Base-by-base conservation (phyloP, 225 moss, liverwort and hornwort genomes). In the Bryum argenteum region DNA sequence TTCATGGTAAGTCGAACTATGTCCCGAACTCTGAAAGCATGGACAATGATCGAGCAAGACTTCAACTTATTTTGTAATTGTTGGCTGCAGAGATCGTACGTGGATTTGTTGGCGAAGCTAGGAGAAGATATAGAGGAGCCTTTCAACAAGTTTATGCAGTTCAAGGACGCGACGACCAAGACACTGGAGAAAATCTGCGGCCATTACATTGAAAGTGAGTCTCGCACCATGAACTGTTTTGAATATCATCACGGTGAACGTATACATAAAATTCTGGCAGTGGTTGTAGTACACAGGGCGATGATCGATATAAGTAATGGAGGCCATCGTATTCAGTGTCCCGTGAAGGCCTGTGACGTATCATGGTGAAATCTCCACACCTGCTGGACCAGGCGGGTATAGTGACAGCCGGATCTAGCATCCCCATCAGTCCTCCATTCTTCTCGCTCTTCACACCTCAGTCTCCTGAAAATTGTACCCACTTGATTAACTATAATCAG, bases 401-500 rank as follows among this genome's bases (percentile, higher is more conserved):
- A 74, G 66, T 33, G 79, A 83, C 79, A 68, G 72, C 79, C 76
- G 69, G 66, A 84, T 80, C 83, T 77, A 79, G 83, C 73, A 79
- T 79, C 79, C 48, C 63, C 77, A 80, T 84, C 83, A 73, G 70
- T 73, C 69, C 73, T 70, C 79, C 20, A 58, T 45, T 61, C 63
- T 9, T 13, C 14, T 8, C 11, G 4, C 0, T 4, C 12, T 52
- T 21, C 10, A 6, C n/a, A 7, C 33, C 33, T 33, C 33, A 33
- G 33, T 33, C 33, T 8, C 61, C 41, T 65, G 47, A 58, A 66
- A 39, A 33, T 33, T 67, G 61, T 55, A 80, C 59, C 33, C 16
- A 37, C 22, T 39, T 68, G 71, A 71, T 78, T 54, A 47, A 3
- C 33, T 33, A 33, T 33, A 52, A 64, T 26, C 26, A 70, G 50